A percentile compares a stretch with the other conserved stretches of the same genome.
These are phyloP conservation scores for Peronospora belbahrii DNA, from an alignment of 352 stramenopile genomes.

Conservation along the genomic window DNA sequence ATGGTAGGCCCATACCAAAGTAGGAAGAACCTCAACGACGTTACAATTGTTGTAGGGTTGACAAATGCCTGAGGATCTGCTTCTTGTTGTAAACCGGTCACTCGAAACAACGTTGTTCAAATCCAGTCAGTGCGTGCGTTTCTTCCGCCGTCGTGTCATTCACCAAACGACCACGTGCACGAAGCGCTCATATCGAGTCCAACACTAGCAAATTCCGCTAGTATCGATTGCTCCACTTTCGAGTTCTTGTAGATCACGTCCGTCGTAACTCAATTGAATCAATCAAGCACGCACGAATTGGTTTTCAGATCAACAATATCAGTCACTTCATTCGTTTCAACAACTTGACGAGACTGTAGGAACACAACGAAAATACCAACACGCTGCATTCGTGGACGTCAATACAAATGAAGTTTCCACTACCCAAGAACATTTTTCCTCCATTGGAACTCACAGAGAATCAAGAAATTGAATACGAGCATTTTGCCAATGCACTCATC, in stretches of 20 bases:
- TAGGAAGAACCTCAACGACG: too few species aligned
- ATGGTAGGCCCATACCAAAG: too few species aligned
- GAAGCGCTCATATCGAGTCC: slow-evolving; percentile 6
- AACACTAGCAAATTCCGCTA: slow-evolving; percentile 12
- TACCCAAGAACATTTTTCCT: slow-evolving; percentile 41
- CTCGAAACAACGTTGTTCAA: too few species aligned
- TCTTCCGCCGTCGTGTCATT: slow-evolving; percentile 25
- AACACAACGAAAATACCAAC: too few species aligned
- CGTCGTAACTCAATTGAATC: too few species aligned
- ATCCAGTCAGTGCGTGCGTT: slow-evolving; percentile 7
- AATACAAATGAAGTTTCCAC: slow-evolving; percentile 61
- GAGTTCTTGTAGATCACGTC: too few species aligned
- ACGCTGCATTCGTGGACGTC: too few species aligned
- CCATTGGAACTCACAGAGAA: slow-evolving; percentile 32
- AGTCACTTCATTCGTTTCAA: too few species aligned
- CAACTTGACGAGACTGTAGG: too few species aligned
- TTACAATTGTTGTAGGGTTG: slow-evolving; percentile 14
- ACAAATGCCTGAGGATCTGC: slow-evolving; percentile 21
- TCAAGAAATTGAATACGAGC: slow-evolving; percentile 38
- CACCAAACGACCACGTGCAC: slow-evolving; percentile 14
- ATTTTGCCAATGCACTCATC: slow-evolving; percentile 42
- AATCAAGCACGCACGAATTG: too few species aligned
- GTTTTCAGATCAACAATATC: too few species aligned
- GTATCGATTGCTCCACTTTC: slow-evolving; percentile 10
- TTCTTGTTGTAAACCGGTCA: slow-evolving; percentile 1